Base-by-base conservation (phyloP, 2,329 filamentous ascomycete genomes). In the Xylariales sp. region DNA sequence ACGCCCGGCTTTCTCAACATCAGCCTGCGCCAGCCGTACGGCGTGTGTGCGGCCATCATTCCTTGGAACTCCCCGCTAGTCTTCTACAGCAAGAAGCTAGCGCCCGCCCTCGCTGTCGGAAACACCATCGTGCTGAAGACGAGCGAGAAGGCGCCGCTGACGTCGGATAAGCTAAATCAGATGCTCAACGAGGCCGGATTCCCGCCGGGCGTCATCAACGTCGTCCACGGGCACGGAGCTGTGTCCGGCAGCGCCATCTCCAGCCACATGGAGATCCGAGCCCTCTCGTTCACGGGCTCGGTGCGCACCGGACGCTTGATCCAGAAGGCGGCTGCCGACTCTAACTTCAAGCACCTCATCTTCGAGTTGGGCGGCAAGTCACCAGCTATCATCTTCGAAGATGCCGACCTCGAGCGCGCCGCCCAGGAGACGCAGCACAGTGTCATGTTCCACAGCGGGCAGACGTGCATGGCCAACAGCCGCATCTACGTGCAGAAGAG, bases 21-120 rank as follows among this genome's bases (percentile, higher is more conserved):
- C 5, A 42, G 42, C 13, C 34, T 45, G 14, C 37, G 40, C 21
- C 40, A 45, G 40, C 43, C 43, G 6, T 42, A 40, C 32, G 43
- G 43, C 13, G 43, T 45, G 10, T 38, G 37, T 40, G 43, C 40
- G 19, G 40, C 40, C 30, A 43, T 45, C 37, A 45, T 45, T 42
- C 85, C 85, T 7, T 91, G 85, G 83, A 91, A 91, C 59, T 88
- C 84, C 48, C 86, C 87, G 2, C 69, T 91, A 2, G 70, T 73
- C 15, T 89, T 90, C 78, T 83, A 83, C 13, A 80, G 79, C 5
- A 85, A 83, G 82, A 88, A 88, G 56, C 70, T 89, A 46, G 85
- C 82, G 15, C 85, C 85, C 12, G 78, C 78, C n/a, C 55, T 83
- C 29, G 76, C 76, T 36, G 74, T 76, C 44, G 79, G 79, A 41